A percentile compares a stretch with the other conserved stretches of the same genome.
Evolutionary conservation across 768 basidiomycete species (phyloP).

Genomic region (Obba rivulosa): DNA sequence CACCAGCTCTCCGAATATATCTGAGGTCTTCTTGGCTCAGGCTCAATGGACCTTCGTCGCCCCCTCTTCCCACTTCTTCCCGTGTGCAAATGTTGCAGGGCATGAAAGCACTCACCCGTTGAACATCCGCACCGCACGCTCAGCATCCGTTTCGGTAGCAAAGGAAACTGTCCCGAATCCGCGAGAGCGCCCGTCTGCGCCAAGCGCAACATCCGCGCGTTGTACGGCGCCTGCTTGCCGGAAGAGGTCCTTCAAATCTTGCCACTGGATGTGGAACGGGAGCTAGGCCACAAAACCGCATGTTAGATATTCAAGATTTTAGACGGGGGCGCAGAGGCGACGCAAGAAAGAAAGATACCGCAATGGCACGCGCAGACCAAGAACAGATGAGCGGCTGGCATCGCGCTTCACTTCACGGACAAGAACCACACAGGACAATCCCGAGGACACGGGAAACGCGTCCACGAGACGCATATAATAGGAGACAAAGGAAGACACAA

Average conservation of each 20-base stretch:
- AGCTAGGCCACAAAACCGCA: slow-evolving; percentile 40
- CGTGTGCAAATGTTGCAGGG: no score
- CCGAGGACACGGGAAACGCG: no score
- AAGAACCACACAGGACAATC: no score
- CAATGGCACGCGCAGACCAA: no score
- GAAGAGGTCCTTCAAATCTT: slow-evolving; percentile 95
- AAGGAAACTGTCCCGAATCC: slow-evolving; percentile 94
- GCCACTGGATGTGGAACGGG: slow-evolving; percentile 95
- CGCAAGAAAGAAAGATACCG: not conserved
- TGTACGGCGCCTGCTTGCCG: slow-evolving; percentile 86
- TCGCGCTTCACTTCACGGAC: no score
- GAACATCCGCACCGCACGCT: slow-evolving; percentile 80
- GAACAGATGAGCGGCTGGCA: no score
- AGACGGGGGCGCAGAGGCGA: not conserved
- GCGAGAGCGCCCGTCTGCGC: slow-evolving; percentile 76
- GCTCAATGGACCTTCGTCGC: no score
- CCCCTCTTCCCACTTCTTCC: no score
- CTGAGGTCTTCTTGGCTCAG: no score
- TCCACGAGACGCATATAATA: no score
- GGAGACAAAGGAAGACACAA: no score
- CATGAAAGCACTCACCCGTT: slow-evolving; percentile 64
- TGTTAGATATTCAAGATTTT: not conserved
- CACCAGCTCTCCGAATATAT: no score
- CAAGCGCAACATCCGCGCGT: slow-evolving; percentile 86
- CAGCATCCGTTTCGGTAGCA: slow-evolving; percentile 77